A percentile compares a stretch with the other conserved stretches of the same genome.
Conservation (phyloP, 2,329 filamentous ascomycete genomes). For the Fusarium marasasianum region DNA sequence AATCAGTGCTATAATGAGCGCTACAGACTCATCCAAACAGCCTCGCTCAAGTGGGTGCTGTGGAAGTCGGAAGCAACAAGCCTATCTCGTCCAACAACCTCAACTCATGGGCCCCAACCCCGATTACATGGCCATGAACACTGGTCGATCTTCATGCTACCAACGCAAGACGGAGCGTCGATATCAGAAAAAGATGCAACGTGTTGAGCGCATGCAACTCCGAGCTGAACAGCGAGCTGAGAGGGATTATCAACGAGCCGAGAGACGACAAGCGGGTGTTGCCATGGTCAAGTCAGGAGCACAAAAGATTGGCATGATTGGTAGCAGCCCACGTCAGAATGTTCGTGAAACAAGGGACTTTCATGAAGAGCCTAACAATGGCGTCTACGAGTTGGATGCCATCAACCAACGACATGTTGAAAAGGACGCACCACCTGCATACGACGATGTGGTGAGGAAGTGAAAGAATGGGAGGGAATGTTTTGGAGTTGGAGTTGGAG, state of each 20-base stretch:
- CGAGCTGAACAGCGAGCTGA: conserved; percentile 32
- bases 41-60: background rate
- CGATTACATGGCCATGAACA: background rate
- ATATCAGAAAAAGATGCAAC: conserved; percentile 27
- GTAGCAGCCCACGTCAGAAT: background rate
- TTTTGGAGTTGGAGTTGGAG: background rate
- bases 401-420: background rate
- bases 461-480: background rate
- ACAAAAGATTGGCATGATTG: background rate
- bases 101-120: background rate
- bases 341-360: background rate
- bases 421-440: conserved; percentile 33
- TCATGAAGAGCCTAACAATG: background rate
- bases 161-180: conserved; percentile 33
- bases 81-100: background rate
- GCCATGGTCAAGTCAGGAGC: conserved; percentile 2
- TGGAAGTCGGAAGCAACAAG: background rate
- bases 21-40: background rate
- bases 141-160: conserved; percentile 3
- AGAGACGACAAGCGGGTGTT: conserved; percentile 27
- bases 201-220: conserved; percentile 34
- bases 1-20: background rate
- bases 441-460: conserved; percentile 34
- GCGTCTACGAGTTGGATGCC: conserved; percentile 9
- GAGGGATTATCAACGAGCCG: conserved; percentile 13